Evolutionary conservation across 1,284 basidiomycete species (phyloP), one percentile per base, ranked within the genome.

Genomic region (Abortiporus biennis): DNA sequence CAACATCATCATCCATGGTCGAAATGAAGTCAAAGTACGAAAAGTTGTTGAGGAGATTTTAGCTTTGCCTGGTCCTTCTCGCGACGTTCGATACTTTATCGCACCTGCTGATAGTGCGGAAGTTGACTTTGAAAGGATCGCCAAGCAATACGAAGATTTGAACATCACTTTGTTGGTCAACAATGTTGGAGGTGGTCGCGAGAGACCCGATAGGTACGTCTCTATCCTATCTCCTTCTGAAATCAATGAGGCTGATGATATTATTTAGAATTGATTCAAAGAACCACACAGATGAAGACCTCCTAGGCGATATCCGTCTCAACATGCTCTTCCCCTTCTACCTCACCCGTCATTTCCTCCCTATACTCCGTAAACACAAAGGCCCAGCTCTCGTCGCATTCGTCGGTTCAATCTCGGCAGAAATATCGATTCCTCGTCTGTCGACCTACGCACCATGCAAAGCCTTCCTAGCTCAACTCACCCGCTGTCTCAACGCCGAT

Each of bases 1-100:
- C 55, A 62, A 55, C 35, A 43, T 62, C 29, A 53, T 62, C 42
- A 38, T 62, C 15, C 59, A 62, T 35, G 59, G 58, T 15, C 49
- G 59, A 6, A 59, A 55, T 34, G 54, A 54, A 43, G 47, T 52
- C 38, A 60, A 60, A 47, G 50, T 60, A 49, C 45, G 47, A 42
- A 46, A 45, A 36, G 56, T 56, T 32, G 43, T 49, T 12, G 50
- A 50, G 13, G 52, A 56, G 37, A 45, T 62, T 6, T 48, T 9
- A n/a, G 8, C 27, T 9, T n/a, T n/a, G n/a, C 9, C 8, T 29
- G 27, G 27, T 8, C 8, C n/a, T 29, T 29, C n/a, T 9, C 36
- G 45, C 29, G 52, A 57, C 36, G 51, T 62, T 17, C 49, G 44
- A 22, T 52, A 55, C 44, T 56, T 60, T 48, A 30, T 62, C 15